A percentile compares a stretch with the other conserved stretches of the same genome.
These are phyloP conservation scores for Yamadazyma mexicana DNA, from an alignment of 1,139 yeast genomes.

Conservation along the genomic window DNA sequence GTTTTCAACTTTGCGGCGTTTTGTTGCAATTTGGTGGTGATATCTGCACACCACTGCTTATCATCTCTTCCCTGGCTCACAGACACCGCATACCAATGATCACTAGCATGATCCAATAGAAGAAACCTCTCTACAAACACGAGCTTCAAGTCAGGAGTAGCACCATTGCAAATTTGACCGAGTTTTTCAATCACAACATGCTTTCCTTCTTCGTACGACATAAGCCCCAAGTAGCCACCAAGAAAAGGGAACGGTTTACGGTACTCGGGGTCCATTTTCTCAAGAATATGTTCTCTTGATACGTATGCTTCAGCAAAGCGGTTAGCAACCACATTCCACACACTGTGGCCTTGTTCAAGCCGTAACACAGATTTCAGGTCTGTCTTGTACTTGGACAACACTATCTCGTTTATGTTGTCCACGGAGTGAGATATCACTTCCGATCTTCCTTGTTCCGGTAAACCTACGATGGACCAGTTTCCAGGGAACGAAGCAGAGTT, in stretches of 20 bases:
- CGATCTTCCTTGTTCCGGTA: constrained; percentile 56
- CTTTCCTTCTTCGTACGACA: constrained; percentile 85
- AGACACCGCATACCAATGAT: constrained; percentile 57
- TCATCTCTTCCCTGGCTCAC: constrained; percentile 34
- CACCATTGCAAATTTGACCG: constrained; percentile 26
- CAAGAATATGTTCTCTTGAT: constrained; percentile 20
- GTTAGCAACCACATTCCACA: constrained; percentile 28
- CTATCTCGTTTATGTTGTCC: constrained; percentile 28
- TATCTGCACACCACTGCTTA: constrained; percentile 32
- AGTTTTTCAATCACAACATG: constrained; percentile 36
- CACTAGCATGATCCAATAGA: constrained; percentile 49
- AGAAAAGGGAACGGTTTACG: constrained; percentile 61
- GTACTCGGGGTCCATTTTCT: constrained; percentile 14
- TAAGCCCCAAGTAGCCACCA: constrained; percentile 85
- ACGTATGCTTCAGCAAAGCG: constrained; percentile 22
- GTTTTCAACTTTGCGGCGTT: constrained; percentile 19
- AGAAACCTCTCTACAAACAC: constrained; percentile 70
- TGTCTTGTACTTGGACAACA: constrained; percentile 15
- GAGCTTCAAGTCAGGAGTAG: constrained; percentile 72
- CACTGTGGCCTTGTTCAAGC: constrained; percentile 7
- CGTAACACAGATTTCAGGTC: constrained; percentile 8
- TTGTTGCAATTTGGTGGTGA: constrained; percentile 1
- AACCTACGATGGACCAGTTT: constrained; percentile 81
- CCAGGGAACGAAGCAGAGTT: constrained; percentile 84
- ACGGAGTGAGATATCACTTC: constrained; percentile 68